Base-by-base conservation (phyloP, 192 early-diverging fungal species). In the Phlyctochytrium bullatum region DNA sequence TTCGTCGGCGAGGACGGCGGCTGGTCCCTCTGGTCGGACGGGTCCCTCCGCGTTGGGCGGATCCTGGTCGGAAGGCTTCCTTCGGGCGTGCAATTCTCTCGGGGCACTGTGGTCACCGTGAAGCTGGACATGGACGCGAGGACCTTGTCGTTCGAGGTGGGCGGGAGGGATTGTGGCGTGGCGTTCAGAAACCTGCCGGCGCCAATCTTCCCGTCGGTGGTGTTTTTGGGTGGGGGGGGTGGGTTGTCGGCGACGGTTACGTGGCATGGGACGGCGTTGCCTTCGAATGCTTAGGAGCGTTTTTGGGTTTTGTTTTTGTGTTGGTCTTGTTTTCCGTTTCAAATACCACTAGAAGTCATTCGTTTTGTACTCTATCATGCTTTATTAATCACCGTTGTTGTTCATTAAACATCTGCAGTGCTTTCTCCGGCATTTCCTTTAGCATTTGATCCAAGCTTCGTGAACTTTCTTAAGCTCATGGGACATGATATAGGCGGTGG, bases 1-100 rank as follows among this genome's bases (percentile, higher is more conserved):
- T 71, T 71, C 24, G 62, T 71, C 33, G 69, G 69, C 16, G 69
- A 71, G 12, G 69, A 71, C 51, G 69, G 69, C 25, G 69, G 69
- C 10, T 71, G 62, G 62, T 64, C 62, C 17, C 28, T 71, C 17
- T 71, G 52, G 40, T 25, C 16, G n/a, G 69, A 71, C 53, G 69
- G 69, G 20, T 51, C 61, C 24, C 56, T 71, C 14, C 50, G 54
- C 24, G 69, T 71, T 24, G 69, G 69, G 14, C 59, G 35, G 35
- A 71, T 71, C 27, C 64, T 71, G 35, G 69, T 71, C 52, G 69
- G 69, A 34, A 33, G 69, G n/a, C 36, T 71, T 29, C 61, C 61
- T 0, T 14, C 0, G 16, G 69, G 69, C 3, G 52, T 71, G 23
- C 36, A 50, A 17, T 71, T 71, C 33, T 28, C 29, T 27, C 61